Percentiles rank a stretch among this genome's conserved stretches.
Conservation (phyloP, 768 basidiomycete species). For the Russula olivacea region DNA sequence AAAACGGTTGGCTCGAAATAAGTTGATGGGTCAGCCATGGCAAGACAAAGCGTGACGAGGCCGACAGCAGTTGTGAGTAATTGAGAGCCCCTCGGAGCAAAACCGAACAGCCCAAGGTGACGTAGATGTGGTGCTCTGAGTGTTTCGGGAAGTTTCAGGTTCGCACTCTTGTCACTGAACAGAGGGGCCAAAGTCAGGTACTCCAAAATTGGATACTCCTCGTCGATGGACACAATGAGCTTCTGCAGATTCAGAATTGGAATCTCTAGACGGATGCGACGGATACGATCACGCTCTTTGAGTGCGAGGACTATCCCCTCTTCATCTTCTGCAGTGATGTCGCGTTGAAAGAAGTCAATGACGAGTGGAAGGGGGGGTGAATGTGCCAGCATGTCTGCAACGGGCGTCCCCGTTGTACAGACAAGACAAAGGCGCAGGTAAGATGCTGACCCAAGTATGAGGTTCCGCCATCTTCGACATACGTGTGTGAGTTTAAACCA, state of each 20-base stretch:
- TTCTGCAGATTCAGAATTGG: not conserved
- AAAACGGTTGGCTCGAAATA: not conserved
- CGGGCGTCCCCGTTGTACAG: not conserved
- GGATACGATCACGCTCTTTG: not conserved
- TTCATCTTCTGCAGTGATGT: not conserved
- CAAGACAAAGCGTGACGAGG: not conserved
- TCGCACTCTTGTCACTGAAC: not conserved
- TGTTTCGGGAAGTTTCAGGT: not conserved
- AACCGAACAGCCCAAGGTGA: not conserved
- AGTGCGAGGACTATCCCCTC: not conserved
- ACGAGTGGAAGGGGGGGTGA: not conserved
- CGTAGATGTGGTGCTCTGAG: not conserved
- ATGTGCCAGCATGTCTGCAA: not conserved
- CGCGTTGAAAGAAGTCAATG: not conserved
- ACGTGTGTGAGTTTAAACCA: not conserved
- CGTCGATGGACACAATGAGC: not conserved
- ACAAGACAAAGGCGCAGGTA: not conserved
- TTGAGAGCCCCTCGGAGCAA: not conserved
- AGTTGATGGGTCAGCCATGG: not conserved
- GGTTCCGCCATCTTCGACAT: not conserved
- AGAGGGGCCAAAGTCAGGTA: not conserved
- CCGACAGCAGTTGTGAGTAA: not conserved
- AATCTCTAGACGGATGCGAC: not conserved
- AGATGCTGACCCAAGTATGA: not conserved
- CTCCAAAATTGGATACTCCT: too few species aligned